Evolutionary conservation across 805 yeast species (phyloP).

Genomic region (Myxozyma melibiosi): DNA sequence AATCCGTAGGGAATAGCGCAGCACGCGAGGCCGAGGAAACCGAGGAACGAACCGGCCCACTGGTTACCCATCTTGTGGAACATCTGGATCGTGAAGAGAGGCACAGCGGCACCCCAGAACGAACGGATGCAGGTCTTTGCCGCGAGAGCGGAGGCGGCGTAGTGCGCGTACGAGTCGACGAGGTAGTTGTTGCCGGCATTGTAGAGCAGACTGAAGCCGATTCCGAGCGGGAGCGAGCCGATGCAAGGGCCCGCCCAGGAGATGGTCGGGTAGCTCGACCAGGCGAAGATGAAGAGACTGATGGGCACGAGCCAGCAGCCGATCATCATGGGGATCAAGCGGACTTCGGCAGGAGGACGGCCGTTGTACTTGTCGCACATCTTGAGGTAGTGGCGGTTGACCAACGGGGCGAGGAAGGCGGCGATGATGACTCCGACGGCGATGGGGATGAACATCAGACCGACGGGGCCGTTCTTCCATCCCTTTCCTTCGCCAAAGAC

Average conservation of each 20-base stretch:
- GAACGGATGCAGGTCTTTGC: slow-evolving; percentile 70
- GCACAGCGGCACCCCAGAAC: slow-evolving; percentile 58
- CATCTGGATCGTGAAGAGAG: slow-evolving; percentile 61
- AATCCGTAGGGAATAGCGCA: slow-evolving; percentile 61
- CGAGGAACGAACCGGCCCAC: slow-evolving; percentile 60
- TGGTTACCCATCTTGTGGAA: slow-evolving; percentile 56
- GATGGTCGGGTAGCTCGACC: slow-evolving; percentile 54
- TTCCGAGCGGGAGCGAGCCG: slow-evolving; percentile 48
- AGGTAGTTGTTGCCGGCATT: slow-evolving; percentile 65
- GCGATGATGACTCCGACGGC: slow-evolving; percentile 78
- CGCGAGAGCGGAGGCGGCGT: slow-evolving; percentile 77
- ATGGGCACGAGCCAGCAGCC: slow-evolving; percentile 55
- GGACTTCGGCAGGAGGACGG: slow-evolving; percentile 55
- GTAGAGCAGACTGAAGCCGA: slow-evolving; percentile 52
- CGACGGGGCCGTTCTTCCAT: slow-evolving; percentile 57
- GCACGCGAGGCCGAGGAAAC: slow-evolving; percentile 52
- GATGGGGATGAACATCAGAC: slow-evolving; percentile 66
- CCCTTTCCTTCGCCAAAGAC: slow-evolving; percentile 57
- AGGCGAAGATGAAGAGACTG: slow-evolving; percentile 62
- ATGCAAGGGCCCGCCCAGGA: slow-evolving; percentile 58
- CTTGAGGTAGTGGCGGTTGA: slow-evolving; percentile 41
- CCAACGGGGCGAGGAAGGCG: slow-evolving; percentile 41
- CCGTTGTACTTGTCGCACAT: slow-evolving; percentile 50
- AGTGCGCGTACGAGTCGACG: slow-evolving; percentile 49
- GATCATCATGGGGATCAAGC: slow-evolving; percentile 61